Percentiles rank a stretch among this genome's conserved stretches.
These are phyloP conservation scores for Penicillium sp. DNA, from an alignment of 2,329 filamentous ascomycete genomes.

Conservation along the genomic window DNA sequence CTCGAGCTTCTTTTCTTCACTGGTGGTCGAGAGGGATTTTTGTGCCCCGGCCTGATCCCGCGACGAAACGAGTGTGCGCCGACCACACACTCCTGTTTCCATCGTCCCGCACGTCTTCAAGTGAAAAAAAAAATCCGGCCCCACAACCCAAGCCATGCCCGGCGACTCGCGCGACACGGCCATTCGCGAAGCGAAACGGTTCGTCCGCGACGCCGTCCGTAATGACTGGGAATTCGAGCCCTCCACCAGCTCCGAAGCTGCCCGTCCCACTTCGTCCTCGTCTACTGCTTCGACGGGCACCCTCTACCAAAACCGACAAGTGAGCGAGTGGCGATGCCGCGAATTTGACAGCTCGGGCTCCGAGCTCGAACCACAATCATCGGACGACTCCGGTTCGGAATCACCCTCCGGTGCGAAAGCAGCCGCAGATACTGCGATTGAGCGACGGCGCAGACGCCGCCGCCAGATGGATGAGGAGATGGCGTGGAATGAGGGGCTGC, in stretches of 20 bases:
- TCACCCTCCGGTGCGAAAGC: constrained; percentile 22
- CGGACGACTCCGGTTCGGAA: constrained; percentile 16
- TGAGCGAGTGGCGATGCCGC: constrained; percentile 37
- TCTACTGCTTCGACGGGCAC: constrained; percentile 13
- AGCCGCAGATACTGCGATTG: constrained; percentile 46
- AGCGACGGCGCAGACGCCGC: constrained; percentile 57
- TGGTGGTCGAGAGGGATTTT: neutral
- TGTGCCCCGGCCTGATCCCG: neutral
- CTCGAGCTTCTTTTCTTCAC: constrained; percentile 14
- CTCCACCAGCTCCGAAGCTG: constrained; percentile 18
- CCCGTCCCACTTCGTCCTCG: constrained; percentile 20
- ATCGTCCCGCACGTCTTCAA: neutral
- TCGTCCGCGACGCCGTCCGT: constrained; percentile 41
- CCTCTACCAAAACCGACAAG: constrained; percentile 26
- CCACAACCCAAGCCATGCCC: constrained; percentile 15
- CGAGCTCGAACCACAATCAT: constrained; percentile 33
- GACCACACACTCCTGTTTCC: neutral
- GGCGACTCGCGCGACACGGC: constrained; percentile 39
- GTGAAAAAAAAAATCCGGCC: constrained; percentile 9
- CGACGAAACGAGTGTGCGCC: neutral
- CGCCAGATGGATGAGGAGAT: constrained; percentile 63
- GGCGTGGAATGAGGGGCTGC: constrained; percentile 76
- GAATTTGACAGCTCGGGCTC: constrained; percentile 40
- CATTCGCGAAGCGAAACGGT: constrained; percentile 41
- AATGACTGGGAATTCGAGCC: constrained; percentile 44